Percentiles rank a stretch among this genome's conserved stretches.
Evolutionary conservation across 2,329 filamentous ascomycete species (phyloP).

Genomic region (Fusarium neocosmosporiellum): DNA sequence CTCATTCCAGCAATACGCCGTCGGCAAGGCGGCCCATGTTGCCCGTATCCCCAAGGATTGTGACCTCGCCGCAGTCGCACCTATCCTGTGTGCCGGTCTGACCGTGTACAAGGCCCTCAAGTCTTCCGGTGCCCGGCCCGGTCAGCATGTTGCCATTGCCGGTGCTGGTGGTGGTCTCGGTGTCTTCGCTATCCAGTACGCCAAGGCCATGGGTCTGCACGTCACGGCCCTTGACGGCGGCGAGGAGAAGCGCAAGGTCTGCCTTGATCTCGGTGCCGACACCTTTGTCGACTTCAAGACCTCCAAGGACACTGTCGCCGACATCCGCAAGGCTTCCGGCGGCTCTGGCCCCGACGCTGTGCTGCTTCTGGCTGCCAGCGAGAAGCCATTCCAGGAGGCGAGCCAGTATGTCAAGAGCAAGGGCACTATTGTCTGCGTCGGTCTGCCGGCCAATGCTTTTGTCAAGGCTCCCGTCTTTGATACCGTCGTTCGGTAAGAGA

Average conservation of each 20-base stretch:
- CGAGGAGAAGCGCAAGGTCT: conserved; percentile 79
- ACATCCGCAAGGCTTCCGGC: conserved; percentile 77
- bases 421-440: conserved; percentile 85
- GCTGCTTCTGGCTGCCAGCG: conserved; percentile 82
- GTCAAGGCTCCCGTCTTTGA: conserved; percentile 87
- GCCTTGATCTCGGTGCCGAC: conserved; percentile 74
- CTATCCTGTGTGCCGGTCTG: conserved; percentile 84
- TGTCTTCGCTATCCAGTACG: conserved; percentile 82
- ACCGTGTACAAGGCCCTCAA: conserved; percentile 89
- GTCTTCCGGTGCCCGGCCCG: conserved; percentile 77
- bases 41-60: conserved; percentile 80
- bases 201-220: conserved; percentile 84
- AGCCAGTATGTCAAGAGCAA: conserved; percentile 83
- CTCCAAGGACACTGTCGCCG: conserved; percentile 78
- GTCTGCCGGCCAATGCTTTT: conserved; percentile 83
- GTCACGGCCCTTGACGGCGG: conserved; percentile 85
- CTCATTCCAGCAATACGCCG: conserved; percentile 88
- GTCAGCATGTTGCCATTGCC: conserved; percentile 82
- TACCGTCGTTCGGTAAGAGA: conserved; percentile 69
- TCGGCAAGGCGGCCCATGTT: conserved; percentile 84
- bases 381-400: conserved; percentile 94
- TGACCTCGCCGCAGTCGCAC: conserved; percentile 78
- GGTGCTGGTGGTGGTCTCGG: conserved; percentile 86
- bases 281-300: conserved; percentile 82
- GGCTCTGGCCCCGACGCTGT: conserved; percentile 87